These are phyloP conservation scores for Leccinum aurantiacum DNA, from an alignment of 768 basidiomycete genomes.

Conservation along the genomic window DNA sequence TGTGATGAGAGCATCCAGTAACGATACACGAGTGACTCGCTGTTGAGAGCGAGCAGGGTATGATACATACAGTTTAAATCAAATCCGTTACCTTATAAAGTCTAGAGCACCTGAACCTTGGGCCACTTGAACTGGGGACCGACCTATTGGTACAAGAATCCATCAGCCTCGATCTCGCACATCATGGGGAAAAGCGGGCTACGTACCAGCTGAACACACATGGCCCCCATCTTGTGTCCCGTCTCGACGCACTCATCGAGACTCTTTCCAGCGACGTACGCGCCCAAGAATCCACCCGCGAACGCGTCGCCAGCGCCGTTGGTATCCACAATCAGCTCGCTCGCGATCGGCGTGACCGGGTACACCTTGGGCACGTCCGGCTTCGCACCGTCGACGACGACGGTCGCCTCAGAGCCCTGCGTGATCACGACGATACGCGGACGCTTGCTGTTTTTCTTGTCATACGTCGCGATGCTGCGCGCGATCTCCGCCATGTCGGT, in stretches of 20 bases:
- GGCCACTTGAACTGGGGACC: slow-evolving; percentile 60
- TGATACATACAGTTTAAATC: neutral
- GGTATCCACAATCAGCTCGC: slow-evolving; percentile 84
- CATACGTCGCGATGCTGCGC: slow-evolving; percentile 65
- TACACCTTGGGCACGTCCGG: slow-evolving; percentile 53
- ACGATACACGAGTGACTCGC: slow-evolving; percentile 29
- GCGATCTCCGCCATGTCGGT: slow-evolving; percentile 72
- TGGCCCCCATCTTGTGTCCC: slow-evolving; percentile 84
- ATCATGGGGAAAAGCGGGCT: neutral
- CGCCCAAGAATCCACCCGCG: slow-evolving; percentile 94
- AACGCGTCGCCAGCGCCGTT: slow-evolving; percentile 99
- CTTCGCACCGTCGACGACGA: slow-evolving; percentile 64
- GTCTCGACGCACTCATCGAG: slow-evolving; percentile 76
- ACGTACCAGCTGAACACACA: slow-evolving; percentile 79
- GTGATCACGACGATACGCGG: slow-evolving; percentile 89
- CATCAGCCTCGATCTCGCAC: neutral
- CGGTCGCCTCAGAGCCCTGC: slow-evolving; percentile 78
- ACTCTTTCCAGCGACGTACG: slow-evolving; percentile 72
- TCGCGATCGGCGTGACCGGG: slow-evolving; percentile 55
- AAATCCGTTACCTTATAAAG: neutral
- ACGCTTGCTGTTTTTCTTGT: slow-evolving; percentile 70
- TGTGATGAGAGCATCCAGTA: slow-evolving; percentile 21
- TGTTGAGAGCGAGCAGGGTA: slow-evolving; percentile 40
- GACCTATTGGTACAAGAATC: slow-evolving; percentile 36
- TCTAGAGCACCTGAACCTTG: slow-evolving; percentile 47